Evolutionary conservation across 2,329 filamentous ascomycete species (phyloP).

Genomic region (Tympanopsis confertula): DNA sequence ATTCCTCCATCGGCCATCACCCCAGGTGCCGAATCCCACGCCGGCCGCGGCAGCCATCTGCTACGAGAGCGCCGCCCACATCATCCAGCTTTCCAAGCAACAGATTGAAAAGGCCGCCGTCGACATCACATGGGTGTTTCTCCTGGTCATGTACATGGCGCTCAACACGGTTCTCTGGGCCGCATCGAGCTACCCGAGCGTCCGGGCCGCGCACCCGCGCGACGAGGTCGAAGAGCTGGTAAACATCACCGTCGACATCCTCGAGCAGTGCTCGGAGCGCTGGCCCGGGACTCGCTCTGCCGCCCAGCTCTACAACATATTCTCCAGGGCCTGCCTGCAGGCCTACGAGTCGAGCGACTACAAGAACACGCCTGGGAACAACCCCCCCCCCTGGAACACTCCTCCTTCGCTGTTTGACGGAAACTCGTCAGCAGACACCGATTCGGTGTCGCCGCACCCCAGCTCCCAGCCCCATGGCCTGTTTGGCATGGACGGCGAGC

Average conservation of each 20-base stretch:
- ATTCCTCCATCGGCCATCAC: constrained; percentile 79
- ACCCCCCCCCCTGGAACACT: constrained; percentile 23
- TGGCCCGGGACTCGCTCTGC: constrained; percentile 87
- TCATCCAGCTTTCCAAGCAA: constrained; percentile 69
- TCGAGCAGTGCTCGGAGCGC: constrained; percentile 69
- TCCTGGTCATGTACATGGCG: constrained; percentile 79
- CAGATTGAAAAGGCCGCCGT: constrained; percentile 67
- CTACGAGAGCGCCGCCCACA: constrained; percentile 70
- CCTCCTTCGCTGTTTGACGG: constrained; percentile 34
- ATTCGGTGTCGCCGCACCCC: constrained; percentile 11
- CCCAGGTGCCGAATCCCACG: constrained; percentile 80
- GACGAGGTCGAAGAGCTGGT: constrained; percentile 70
- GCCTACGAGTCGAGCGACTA: constrained; percentile 61
- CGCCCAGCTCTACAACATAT: constrained; percentile 73
- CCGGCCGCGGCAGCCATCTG: constrained; percentile 68
- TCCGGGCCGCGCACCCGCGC: constrained; percentile 60
- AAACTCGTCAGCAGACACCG: constrained; percentile 29
- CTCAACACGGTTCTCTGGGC: constrained; percentile 88
- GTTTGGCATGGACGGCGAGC: constrained; percentile 31
- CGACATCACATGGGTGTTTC: constrained; percentile 89
- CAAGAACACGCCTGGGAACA: constrained; percentile 17
- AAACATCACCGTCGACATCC: constrained; percentile 63
- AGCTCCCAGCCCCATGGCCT: constrained; percentile 18
- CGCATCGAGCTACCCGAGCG: constrained; percentile 66
- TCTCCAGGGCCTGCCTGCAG: constrained; percentile 75